Percentiles rank a stretch among this genome's conserved stretches.
Evolutionary conservation across 2,329 filamentous ascomycete genomes (phyloP).

Genomic region (Metarhizium sp.): DNA sequence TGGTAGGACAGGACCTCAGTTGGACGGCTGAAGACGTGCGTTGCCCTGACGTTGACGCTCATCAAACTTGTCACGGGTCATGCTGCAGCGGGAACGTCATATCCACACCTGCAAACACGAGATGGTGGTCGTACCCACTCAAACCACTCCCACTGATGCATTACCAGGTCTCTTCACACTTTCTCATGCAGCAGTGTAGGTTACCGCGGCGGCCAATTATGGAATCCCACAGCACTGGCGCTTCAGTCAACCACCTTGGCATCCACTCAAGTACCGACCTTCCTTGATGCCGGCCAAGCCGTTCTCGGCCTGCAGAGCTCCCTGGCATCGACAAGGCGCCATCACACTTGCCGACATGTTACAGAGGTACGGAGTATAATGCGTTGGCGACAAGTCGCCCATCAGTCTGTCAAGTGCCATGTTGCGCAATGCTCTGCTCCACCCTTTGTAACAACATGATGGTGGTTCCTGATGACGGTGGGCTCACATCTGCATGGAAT

Average conservation of each 20-base stretch:
- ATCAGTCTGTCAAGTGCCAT: too few species aligned
- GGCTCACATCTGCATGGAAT: not conserved
- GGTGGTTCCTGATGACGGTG: not conserved
- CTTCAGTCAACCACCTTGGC: not conserved
- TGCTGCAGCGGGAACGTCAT: constrained; percentile 7
- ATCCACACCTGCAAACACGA: constrained; percentile 7
- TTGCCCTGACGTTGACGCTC: not conserved
- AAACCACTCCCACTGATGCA: not conserved
- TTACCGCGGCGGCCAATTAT: not conserved
- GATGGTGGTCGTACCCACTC: constrained; percentile 3
- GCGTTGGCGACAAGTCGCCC: not conserved
- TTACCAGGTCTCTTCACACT: not conserved
- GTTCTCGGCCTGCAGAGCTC: not conserved
- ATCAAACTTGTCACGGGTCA: constrained; percentile 5
- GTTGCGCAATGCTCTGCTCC: too few species aligned
- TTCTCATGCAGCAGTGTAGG: not conserved
- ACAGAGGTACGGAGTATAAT: not conserved
- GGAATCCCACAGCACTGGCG: not conserved
- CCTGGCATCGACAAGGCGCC: not conserved
- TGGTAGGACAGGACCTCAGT: not conserved
- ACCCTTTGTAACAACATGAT: too few species aligned
- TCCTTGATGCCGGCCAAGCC: not conserved
- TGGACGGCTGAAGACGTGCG: not conserved
- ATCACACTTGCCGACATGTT: not conserved
- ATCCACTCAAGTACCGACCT: not conserved